A percentile compares a stretch with the other conserved stretches of the same genome.
These are phyloP conservation scores for Telopea speciosissima DNA, from an alignment of 177 flowering plant genomes.

Conservation along the genomic window DNA sequence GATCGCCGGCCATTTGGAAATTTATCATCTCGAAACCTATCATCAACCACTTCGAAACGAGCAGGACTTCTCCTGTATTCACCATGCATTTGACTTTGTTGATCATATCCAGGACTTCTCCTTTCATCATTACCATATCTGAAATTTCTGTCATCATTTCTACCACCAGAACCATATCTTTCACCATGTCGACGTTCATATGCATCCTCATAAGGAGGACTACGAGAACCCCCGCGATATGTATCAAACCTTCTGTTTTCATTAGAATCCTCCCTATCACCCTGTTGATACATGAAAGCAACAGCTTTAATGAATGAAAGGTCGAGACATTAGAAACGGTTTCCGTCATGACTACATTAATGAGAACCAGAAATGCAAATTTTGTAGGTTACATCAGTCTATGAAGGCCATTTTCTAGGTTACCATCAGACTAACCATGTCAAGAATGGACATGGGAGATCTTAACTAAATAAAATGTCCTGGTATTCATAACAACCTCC, in stretches of 20 bases:
- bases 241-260: conserved; percentile 50
- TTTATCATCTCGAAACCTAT: conserved; percentile 87
- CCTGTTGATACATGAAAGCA: conserved; percentile 30
- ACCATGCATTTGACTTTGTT: conserved; percentile 42
- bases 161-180: conserved; percentile 58
- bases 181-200: conserved; percentile 61
- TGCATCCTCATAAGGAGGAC: conserved; percentile 74
- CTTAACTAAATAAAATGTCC: too few species aligned
- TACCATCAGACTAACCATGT: not conserved
- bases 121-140: conserved; percentile 40
- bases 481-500: too few species aligned
- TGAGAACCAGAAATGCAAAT: not conserved
- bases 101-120: conserved; percentile 79
- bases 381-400: not conserved
- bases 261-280: conserved; percentile 57
- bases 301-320: not conserved
- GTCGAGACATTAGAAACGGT: not conserved
- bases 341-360: not conserved
- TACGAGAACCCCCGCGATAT: conserved; percentile 59
- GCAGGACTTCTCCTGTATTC: conserved; percentile 64
- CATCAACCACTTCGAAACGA: conserved; percentile 69
- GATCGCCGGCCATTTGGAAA: conserved; percentile 66
- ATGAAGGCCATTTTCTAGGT: not conserved
- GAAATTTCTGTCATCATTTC: conserved; percentile 40
- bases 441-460: not conserved